A percentile compares a stretch with the other conserved stretches of the same genome.
Evolutionary conservation across 305 asterid species (phyloP).

Genomic region (Petunia hybrid): DNA sequence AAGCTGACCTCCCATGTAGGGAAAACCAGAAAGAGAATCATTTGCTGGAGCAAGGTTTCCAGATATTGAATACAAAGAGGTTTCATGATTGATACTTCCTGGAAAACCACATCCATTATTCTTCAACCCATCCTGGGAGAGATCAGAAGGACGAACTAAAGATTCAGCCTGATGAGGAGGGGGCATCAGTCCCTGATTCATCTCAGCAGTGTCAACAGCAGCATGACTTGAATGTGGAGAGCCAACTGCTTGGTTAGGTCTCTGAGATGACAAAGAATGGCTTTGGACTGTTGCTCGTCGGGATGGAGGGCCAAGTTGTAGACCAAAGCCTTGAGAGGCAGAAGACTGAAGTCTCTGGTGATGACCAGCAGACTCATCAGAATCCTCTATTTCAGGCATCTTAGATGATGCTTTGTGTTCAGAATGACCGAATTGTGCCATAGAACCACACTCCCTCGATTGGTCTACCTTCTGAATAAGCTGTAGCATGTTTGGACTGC

Average conservation of each 20-base stretch:
- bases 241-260: conserved; percentile 41
- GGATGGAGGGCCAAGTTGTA: conserved; percentile 93
- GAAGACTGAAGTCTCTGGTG: conserved; percentile 59
- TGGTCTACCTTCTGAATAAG: conserved; percentile 92
- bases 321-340: conserved; percentile 77
- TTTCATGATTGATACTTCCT: conserved; percentile 43
- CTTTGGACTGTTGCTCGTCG: conserved; percentile 50
- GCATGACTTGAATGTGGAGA: conserved; percentile 43
- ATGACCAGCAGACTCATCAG: conserved; percentile 60
- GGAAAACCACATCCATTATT: conserved; percentile 47
- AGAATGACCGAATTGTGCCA: conserved; percentile 47
- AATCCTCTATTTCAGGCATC: conserved; percentile 52
- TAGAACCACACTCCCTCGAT: conserved; percentile 52
- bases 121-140: conserved; percentile 46
- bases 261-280: conserved; percentile 51
- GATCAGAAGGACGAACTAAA: conserved; percentile 50
- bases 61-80: conserved; percentile 41
- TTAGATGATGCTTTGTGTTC: conserved; percentile 57
- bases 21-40: conserved; percentile 52
- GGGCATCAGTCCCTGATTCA: conserved; percentile 42
- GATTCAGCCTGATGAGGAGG: conserved; percentile 53
- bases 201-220: conserved; percentile 54
- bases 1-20: conserved; percentile 50
- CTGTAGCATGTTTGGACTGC: conserved; percentile 90
- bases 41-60: conserved; percentile 54